A percentile compares a stretch with the other conserved stretches of the same genome.
Conservation (phyloP, 345 rosid genomes). For the Noccaea caerulescens region DNA sequence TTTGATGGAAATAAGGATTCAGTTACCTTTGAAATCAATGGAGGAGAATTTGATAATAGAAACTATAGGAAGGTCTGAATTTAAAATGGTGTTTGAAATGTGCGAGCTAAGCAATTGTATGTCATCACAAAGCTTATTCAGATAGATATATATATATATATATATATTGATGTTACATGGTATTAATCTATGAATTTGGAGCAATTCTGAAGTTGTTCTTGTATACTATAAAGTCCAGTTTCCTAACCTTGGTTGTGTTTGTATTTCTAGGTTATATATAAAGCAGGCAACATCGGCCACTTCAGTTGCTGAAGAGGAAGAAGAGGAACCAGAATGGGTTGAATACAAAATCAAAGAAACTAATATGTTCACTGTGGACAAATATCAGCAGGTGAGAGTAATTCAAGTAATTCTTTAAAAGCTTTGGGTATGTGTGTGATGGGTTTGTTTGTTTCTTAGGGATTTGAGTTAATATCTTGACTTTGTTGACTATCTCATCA, state of each 20-base stretch:
- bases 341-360: constrained; percentile 94
- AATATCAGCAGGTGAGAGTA: constrained; percentile 85
- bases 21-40: background rate
- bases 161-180: background rate
- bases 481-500: constrained; percentile 50
- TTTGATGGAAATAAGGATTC: background rate
- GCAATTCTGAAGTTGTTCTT: background rate
- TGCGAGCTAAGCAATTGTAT: background rate
- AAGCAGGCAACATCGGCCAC: constrained; percentile 68
- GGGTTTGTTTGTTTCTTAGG: background rate
- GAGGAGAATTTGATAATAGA: background rate
- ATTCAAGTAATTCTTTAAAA: no score
- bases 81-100: background rate
- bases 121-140: background rate
- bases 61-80: background rate
- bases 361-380: constrained; percentile 90
- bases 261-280: constrained; percentile 66
- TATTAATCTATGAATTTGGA: background rate
- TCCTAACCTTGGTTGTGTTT: constrained; percentile 16
- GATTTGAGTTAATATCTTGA: constrained; percentile 13
- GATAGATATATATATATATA: no score
- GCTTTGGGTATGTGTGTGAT: constrained; percentile 16
- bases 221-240: background rate
- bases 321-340: constrained; percentile 80
- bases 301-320: constrained; percentile 55